Evolutionary conservation across 805 yeast species (phyloP).

Genomic region (Ogataea neopini): DNA sequence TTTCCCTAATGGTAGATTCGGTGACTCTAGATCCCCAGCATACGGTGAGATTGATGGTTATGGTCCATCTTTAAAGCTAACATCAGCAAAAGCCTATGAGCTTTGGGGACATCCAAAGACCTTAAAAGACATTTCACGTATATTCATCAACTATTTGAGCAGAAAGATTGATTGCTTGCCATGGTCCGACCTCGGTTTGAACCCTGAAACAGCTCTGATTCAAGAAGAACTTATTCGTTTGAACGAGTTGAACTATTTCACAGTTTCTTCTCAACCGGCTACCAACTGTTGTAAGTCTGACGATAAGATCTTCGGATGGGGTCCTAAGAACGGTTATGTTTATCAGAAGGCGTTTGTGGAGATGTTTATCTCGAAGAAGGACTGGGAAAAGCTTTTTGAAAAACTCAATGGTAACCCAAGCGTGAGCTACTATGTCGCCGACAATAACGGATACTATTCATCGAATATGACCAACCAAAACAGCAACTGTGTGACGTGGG

Average conservation of each 20-base stretch:
- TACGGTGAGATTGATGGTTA: conserved; percentile 98
- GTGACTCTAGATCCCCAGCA: conserved; percentile 94
- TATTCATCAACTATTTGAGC: conserved; percentile 73
- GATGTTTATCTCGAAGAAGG: conserved; percentile 70
- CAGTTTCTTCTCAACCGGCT: conserved; percentile 96
- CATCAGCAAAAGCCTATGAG: conserved; percentile 62
- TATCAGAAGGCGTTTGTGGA: conserved; percentile 96
- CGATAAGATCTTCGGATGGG: conserved; percentile 97
- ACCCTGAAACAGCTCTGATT: conserved; percentile 87
- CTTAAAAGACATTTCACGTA: conserved; percentile 56
- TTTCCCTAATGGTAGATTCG: conserved; percentile 92
- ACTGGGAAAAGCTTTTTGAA: conserved; percentile 65
- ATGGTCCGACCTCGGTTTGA: conserved; percentile 85
- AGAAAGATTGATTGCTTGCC: conserved; percentile 80
- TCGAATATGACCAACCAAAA: conserved; percentile 58
- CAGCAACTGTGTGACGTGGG: conserved; percentile 95
- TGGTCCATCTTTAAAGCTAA: conserved; percentile 85
- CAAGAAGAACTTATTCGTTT: conserved; percentile 86
- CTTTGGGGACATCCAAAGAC: conserved; percentile 81
- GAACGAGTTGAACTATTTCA: conserved; percentile 73
- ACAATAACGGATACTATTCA: conserved; percentile 53
- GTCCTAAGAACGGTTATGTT: conserved; percentile 83
- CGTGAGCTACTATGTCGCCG: conserved; percentile 77
- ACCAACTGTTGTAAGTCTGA: conserved; percentile 73
- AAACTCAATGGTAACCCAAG: conserved; percentile 49